These are phyloP conservation scores for Boehmeria nivea DNA, from an alignment of 306 rosid species.

Conservation along the genomic window DNA sequence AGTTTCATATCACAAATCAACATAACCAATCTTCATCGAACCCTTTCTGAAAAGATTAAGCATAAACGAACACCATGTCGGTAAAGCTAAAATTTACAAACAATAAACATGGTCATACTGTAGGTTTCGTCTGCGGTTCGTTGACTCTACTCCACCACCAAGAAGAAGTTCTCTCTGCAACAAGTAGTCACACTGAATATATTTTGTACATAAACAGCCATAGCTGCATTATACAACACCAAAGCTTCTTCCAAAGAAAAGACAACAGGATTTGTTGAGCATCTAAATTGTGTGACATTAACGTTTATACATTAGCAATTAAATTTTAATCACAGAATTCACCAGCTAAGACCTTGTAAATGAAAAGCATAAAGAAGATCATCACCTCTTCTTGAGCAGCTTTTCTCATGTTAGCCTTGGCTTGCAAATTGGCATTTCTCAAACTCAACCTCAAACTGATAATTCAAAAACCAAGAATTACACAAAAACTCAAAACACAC, in stretches of 20 bases:
- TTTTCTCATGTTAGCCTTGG: slow-evolving; percentile 68
- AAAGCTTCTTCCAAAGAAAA: not conserved
- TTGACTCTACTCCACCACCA: slow-evolving; percentile 91
- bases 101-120: slow-evolving; percentile 48
- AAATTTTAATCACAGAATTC: too few relatives aligned
- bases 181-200: slow-evolving; percentile 7
- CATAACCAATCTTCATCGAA: slow-evolving; percentile 7
- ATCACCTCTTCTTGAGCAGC: slow-evolving; percentile 78
- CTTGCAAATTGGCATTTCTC: slow-evolving; percentile 85
- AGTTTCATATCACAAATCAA: slow-evolving; percentile 13
- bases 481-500: not conserved
- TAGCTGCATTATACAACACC: not conserved
- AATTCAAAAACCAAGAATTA: not conserved
- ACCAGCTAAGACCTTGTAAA: too few relatives aligned
- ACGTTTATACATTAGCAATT: too few relatives aligned
- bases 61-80: slow-evolving; percentile 2
- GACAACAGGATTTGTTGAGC: too few relatives aligned
- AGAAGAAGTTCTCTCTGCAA: slow-evolving; percentile 79
- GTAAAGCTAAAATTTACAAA: not conserved
- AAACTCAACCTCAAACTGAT: slow-evolving; percentile 57
- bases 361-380: not conserved
- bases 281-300: too few relatives aligned
- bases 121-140: slow-evolving; percentile 75
- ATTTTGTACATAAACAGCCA: not conserved
- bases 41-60: slow-evolving; percentile 1